A percentile compares a stretch with the other conserved stretches of the same genome.
phyloP scores from a whole-genome alignment of 2,329 filamentous ascomycete species.

The Fusarium caatingaense region DNA sequence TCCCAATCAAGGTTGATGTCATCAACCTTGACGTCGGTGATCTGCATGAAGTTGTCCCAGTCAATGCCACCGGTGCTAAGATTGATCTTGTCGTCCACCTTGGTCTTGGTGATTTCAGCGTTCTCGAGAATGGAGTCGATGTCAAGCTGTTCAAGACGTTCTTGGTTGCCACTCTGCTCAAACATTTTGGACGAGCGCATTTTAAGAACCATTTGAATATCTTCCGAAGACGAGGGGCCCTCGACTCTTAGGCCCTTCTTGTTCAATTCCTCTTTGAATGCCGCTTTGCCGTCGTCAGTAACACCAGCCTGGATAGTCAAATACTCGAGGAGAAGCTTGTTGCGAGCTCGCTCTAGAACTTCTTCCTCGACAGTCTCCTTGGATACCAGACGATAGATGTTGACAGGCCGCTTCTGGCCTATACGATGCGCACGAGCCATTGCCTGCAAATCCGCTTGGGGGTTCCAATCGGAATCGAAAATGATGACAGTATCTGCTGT shows the following conservation, averaged over 20 bases:
- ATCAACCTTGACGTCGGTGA: slow-evolving; percentile 97
- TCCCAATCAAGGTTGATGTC: slow-evolving; percentile 88
- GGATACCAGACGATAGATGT: slow-evolving; percentile 94
- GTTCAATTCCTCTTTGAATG: slow-evolving; percentile 77
- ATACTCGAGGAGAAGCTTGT: slow-evolving; percentile 97
- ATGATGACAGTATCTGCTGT: slow-evolving; percentile 98
- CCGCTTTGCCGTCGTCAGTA: slow-evolving; percentile 92
- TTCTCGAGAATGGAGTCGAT: slow-evolving; percentile 98
- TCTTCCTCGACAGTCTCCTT: slow-evolving; percentile 99
- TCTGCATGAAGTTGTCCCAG: slow-evolving; percentile 96
- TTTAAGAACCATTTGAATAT: slow-evolving; percentile 96
- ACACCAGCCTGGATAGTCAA: slow-evolving; percentile 97
- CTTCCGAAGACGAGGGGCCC: slow-evolving; percentile 90
- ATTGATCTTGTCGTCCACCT: slow-evolving; percentile 90
- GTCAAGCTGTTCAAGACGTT: slow-evolving; percentile 95
- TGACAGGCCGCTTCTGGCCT: slow-evolving; percentile 94
- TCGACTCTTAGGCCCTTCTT: slow-evolving; percentile 79
- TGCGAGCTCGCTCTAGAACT: slow-evolving; percentile 92
- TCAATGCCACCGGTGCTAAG: slow-evolving; percentile 87
- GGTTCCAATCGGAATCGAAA: slow-evolving; percentile 99
- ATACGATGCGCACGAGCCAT: slow-evolving; percentile 99
- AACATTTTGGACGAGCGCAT: slow-evolving; percentile 99
- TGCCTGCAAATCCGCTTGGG: slow-evolving; percentile 95
- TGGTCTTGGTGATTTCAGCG: slow-evolving; percentile 95
- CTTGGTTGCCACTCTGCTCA: slow-evolving; percentile 95